Evolutionary conservation across 768 basidiomycete species (phyloP).

Genomic region (Russula olivacea): DNA sequence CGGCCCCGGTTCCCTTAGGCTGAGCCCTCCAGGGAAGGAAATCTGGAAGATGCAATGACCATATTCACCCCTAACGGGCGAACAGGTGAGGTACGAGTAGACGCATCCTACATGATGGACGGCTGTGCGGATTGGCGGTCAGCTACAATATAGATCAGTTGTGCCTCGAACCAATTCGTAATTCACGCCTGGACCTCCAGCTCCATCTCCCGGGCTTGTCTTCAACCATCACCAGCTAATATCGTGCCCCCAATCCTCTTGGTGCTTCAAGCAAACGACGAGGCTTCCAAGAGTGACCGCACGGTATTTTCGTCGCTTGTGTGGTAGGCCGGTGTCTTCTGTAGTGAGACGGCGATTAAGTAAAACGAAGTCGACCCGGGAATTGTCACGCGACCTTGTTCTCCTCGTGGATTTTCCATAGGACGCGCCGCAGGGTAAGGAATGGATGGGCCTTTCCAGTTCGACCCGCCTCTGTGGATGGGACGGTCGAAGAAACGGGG

Average conservation of each 20-base stretch:
- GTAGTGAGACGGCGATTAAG: constrained; percentile 14
- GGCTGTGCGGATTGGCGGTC: background rate
- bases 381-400: background rate
- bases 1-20: background rate
- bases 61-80: background rate
- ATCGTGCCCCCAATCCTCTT: background rate
- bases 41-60: background rate
- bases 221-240: background rate
- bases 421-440: background rate
- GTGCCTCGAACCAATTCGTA: background rate
- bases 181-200: background rate
- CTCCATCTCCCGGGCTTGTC: background rate
- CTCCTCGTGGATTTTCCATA: background rate
- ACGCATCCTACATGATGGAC: background rate
- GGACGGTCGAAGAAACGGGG: too few species aligned
- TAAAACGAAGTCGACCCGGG: constrained; percentile 2
- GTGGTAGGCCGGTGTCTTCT: background rate
- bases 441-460: background rate
- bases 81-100: background rate
- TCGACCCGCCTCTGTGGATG: background rate
- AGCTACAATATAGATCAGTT: background rate
- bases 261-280: background rate
- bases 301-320: background rate
- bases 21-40: background rate
- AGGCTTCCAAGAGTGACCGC: background rate